These are phyloP conservation scores for Fusarium equiseti DNA, from an alignment of 2,329 filamentous ascomycete genomes.

Conservation along the genomic window DNA sequence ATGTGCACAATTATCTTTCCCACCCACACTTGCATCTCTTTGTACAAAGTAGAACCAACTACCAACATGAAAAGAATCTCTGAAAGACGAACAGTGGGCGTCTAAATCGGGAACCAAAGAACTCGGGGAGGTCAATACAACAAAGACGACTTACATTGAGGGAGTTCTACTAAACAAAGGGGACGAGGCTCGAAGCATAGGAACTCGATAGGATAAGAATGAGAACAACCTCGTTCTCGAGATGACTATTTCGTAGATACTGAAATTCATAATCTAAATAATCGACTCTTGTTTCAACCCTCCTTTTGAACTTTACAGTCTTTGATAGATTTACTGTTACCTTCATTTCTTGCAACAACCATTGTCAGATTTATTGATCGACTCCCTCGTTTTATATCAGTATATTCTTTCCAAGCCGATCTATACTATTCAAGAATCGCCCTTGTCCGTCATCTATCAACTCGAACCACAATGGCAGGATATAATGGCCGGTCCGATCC, in stretches of 20 bases:
- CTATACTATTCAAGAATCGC: background rate
- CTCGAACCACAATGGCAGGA: conserved; percentile 4
- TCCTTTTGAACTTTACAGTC: background rate
- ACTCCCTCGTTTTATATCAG: background rate
- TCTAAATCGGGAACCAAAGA: conserved; percentile 28
- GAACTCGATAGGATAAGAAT: conserved; percentile 16
- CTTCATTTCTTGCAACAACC: background rate
- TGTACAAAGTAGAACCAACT: conserved; percentile 1
- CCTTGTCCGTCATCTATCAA: background rate
- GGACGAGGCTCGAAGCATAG: background rate
- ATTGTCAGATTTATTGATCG: background rate
- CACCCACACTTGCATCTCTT: conserved; percentile 9
- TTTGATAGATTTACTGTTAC: conserved; percentile 1
- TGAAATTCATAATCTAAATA: background rate
- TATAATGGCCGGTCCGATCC: background rate
- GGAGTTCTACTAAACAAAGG: conserved; percentile 18
- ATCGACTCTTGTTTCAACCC: background rate
- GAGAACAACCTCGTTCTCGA: background rate
- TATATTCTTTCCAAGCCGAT: background rate
- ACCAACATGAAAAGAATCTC: background rate
- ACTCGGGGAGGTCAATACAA: background rate
- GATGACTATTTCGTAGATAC: background rate
- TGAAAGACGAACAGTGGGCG: background rate
- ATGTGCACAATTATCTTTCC: background rate
- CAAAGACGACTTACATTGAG: conserved; percentile 27